Conservation (phyloP, 2,329 filamentous ascomycete genomes). For the Xylariaceae sp. region DNA sequence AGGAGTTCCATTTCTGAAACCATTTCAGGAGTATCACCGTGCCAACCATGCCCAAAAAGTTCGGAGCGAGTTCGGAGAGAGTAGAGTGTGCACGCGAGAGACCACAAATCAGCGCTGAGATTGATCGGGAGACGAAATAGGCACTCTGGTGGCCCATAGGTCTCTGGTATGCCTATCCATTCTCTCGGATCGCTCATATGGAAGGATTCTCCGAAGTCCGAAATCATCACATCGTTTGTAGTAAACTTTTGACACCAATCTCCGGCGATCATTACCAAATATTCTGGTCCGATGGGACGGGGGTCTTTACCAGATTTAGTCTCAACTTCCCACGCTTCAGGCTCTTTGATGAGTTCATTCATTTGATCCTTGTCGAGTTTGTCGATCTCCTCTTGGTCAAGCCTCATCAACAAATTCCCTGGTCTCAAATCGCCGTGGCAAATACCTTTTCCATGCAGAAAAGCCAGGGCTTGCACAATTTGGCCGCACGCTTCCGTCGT, state of each 20-base stretch:
- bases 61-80: conserved; percentile 4
- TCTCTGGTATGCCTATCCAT: conserved; percentile 4
- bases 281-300: conserved; percentile 9
- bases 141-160: conserved; percentile 12
- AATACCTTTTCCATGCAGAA: conserved; percentile 13
- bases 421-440: conserved; percentile 15
- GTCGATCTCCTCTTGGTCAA: conserved; percentile 9
- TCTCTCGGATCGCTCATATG: conserved; percentile 1
- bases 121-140: conserved; percentile 1
- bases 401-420: conserved; percentile 10
- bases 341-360: conserved; percentile 6
- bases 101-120: conserved; percentile 11
- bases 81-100: conserved; percentile 14
- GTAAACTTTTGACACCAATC: conserved; percentile 5
- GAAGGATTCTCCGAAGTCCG: conserved; percentile 18
- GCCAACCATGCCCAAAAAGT: background rate
- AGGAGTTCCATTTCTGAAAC: background rate
- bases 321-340: background rate
- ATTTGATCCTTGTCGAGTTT: conserved; percentile 6
- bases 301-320: conserved; percentile 4
- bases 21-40: background rate
- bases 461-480: conserved; percentile 2
- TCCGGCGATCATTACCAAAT: background rate
- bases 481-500: conserved; percentile 7
- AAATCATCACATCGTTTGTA: conserved; percentile 4